A percentile compares a stretch with the other conserved stretches of the same genome.
phyloP scores from a whole-genome alignment of 306 rosid genomes.

The Vicia sativa region DNA sequence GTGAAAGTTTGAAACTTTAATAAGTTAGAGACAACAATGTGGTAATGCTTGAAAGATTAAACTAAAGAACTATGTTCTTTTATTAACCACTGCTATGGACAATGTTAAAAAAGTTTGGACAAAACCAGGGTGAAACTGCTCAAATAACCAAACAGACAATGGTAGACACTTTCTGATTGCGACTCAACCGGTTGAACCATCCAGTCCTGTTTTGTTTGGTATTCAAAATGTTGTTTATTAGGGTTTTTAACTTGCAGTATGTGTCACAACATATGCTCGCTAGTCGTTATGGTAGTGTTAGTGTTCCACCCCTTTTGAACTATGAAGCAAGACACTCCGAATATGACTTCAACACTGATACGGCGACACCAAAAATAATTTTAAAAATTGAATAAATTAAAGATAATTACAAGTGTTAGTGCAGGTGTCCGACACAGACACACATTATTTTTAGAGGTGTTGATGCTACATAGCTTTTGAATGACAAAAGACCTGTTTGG shows the following conservation, averaged over 20 bases:
- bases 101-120: neutral
- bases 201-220: neutral
- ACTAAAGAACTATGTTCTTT: neutral
- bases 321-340: no score
- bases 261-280: neutral
- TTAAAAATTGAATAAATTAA: no score
- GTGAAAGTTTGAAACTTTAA: conserved; percentile 11
- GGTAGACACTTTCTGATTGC: neutral
- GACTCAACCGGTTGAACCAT: neutral
- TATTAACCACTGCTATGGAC: no score
- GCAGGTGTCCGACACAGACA: no score
- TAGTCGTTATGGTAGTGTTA: no score
- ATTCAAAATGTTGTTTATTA: neutral
- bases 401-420: no score
- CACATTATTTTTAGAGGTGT: no score
- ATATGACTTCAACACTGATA: no score
- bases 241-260: neutral
- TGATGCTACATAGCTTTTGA: no score
- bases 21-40: neutral
- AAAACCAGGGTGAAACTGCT: neutral
- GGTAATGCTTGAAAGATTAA: conserved; percentile 11
- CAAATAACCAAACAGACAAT: neutral
- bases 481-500: no score
- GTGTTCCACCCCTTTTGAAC: neutral
- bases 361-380: no score